Evolutionary conservation across 257 asterid species (phyloP).

Genomic region (Solanum rostratum): DNA sequence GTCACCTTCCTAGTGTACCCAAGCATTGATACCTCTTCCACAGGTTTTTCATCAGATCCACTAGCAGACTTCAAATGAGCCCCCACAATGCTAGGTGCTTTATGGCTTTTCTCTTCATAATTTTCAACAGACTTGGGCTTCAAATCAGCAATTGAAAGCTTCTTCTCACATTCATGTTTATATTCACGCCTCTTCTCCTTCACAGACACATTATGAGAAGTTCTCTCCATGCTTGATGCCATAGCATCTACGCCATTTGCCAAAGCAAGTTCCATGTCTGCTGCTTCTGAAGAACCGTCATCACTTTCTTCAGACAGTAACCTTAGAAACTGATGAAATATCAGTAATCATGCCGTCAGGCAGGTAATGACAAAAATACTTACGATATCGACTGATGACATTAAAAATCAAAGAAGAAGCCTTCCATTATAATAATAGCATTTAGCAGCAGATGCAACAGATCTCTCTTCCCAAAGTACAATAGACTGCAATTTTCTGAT

Average conservation of each 20-base stretch:
- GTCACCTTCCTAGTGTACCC: conserved; percentile 52
- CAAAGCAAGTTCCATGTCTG: conserved; percentile 52
- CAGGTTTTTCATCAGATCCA: conserved; percentile 41
- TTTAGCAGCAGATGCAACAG: background rate
- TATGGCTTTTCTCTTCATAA: conserved; percentile 19
- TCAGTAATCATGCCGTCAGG: background rate
- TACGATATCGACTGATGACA: background rate
- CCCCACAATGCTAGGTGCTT: conserved; percentile 29
- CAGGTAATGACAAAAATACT: background rate
- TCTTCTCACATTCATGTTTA: conserved; percentile 55
- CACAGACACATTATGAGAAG: conserved; percentile 29
- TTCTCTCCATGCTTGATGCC: conserved; percentile 53
- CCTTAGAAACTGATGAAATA: conserved; percentile 54
- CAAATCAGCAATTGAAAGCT: conserved; percentile 34
- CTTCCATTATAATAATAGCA: background rate
- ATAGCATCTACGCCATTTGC: conserved; percentile 55
- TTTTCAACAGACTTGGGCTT: conserved; percentile 18
- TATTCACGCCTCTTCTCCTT: conserved; percentile 60
- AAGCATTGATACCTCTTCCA: conserved; percentile 56
- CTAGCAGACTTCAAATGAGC: conserved; percentile 13
- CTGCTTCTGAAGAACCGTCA: conserved; percentile 36
- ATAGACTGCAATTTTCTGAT: background rate
- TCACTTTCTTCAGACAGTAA: conserved; percentile 57
- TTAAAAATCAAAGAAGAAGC: background rate
- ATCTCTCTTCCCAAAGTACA: background rate